Base-by-base conservation (phyloP, 2,329 filamentous ascomycete genomes). In the Colletotrichum sp. region DNA sequence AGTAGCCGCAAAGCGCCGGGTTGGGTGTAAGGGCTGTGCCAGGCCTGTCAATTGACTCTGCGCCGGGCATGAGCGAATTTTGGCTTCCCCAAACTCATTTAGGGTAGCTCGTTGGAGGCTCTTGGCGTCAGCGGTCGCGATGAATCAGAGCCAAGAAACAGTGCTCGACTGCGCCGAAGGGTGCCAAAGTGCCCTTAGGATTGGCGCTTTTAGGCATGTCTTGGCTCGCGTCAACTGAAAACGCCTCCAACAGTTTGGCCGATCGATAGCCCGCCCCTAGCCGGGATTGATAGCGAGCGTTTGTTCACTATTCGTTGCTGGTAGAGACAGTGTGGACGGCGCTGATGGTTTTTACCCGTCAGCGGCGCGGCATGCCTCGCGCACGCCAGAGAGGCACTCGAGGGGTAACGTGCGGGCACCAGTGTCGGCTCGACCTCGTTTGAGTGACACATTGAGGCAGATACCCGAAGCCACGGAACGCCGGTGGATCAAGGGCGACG, bases 361-460 rank as follows among this genome's bases (percentile, higher is more conserved):
- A 8, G 52, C 43, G 26, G 30, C 58, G 38, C 57, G 32, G 38
- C 71, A 57, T 21, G 18, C 38, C 32, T 48, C 32, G 43, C 30
- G 34, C 58, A 71, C 32, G 65, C 24, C 43, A 58, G 67, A 71
- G 64, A 72, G 65, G 43, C 36, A 60, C 24, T 24, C 52, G 36
- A 57, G 60, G 48, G 61, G 43, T 30, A 38, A 28, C 58, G 55
- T n/a, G 57, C 48, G 32, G 24, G 26, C 18, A 18, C 58, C 43
- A 57, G 32, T 26, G 30, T 73, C 71, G n/a, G 38, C 48, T 66
- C 63, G 38, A 43, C 30, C 28, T 64, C 34, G 69, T 38, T 63
- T 28, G n/a, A 73, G 64, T 65, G 70, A 75, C 73, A 73, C n/a
- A 73, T 73, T 60, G 58, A 73, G 73, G 58, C 70, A 75, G 70